Percentiles rank a stretch among this genome's conserved stretches.
Conservation (phyloP, 2,329 filamentous ascomycete species). For the Aspergillus thermomutatus region DNA sequence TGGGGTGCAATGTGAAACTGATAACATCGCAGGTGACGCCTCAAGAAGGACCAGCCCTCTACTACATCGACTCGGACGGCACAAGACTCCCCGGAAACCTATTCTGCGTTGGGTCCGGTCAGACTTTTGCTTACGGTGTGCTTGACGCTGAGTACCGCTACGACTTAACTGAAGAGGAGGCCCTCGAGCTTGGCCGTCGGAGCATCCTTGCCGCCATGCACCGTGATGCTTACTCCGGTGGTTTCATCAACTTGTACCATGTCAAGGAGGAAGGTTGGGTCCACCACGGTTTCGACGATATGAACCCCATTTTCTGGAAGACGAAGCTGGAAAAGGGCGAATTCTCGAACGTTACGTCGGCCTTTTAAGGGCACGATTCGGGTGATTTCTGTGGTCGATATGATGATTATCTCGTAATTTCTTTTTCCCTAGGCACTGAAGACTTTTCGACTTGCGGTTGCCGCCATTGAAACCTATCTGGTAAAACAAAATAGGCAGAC, state of each 20-base stretch:
- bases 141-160: constrained; percentile 93
- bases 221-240: constrained; percentile 96
- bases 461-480: background rate
- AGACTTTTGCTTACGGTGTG: constrained; percentile 98
- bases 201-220: constrained; percentile 96
- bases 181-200: constrained; percentile 82
- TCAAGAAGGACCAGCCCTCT: constrained; percentile 92
- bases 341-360: constrained; percentile 90
- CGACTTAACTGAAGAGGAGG: constrained; percentile 81
- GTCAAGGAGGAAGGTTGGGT: constrained; percentile 99
- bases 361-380: constrained; percentile 44
- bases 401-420: constrained; percentile 8
- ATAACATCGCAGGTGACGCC: constrained; percentile 45
- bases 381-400: constrained; percentile 13
- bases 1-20: background rate
- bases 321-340: constrained; percentile 98
- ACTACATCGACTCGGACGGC: constrained; percentile 98
- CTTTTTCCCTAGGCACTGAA: constrained; percentile 11
- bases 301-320: constrained; percentile 99
- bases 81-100: constrained; percentile 89
- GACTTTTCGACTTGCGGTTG: constrained; percentile 3
- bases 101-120: constrained; percentile 96
- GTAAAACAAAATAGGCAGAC: background rate
- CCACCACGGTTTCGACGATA: constrained; percentile 97
- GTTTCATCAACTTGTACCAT: constrained; percentile 98